These are phyloP conservation scores for Aureobasidium uvarum DNA, from an alignment of 2,329 filamentous ascomycete species.

Conservation along the genomic window DNA sequence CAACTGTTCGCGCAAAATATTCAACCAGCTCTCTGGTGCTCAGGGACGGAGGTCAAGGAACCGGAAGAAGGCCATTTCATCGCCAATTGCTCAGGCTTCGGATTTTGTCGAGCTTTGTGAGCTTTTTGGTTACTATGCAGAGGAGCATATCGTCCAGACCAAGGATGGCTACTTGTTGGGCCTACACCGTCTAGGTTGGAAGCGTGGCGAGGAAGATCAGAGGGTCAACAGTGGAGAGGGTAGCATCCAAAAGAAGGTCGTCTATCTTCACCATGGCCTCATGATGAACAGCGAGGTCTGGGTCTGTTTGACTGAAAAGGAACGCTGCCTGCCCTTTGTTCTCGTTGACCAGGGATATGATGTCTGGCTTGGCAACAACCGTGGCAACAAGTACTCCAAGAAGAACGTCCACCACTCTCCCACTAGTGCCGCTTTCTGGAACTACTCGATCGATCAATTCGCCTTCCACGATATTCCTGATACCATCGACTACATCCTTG, in stretches of 20 bases:
- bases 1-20: slow-evolving; percentile 73
- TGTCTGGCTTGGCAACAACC: slow-evolving; percentile 97
- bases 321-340: slow-evolving; percentile 83
- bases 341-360: slow-evolving; percentile 90
- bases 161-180: slow-evolving; percentile 91
- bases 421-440: slow-evolving; percentile 78
- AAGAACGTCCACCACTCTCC: slow-evolving; percentile 79
- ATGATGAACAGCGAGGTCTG: slow-evolving; percentile 99
- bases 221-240: slow-evolving; percentile 70
- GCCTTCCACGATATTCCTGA: slow-evolving; percentile 97
- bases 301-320: slow-evolving; percentile 85
- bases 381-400: slow-evolving; percentile 98
- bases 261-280: slow-evolving; percentile 92
- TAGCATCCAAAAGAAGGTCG: slow-evolving; percentile 74
- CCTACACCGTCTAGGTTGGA: slow-evolving; percentile 81
- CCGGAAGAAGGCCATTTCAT: slow-evolving; percentile 56
- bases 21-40: slow-evolving; percentile 73
- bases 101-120: slow-evolving; percentile 95
- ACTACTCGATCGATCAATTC: slow-evolving; percentile 98
- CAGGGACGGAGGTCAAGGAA: slow-evolving; percentile 66
- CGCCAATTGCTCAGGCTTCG: slow-evolving; percentile 74
- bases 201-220: slow-evolving; percentile 73
- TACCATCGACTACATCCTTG: slow-evolving; percentile 86
- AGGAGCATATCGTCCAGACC: slow-evolving; percentile 95
- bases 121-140: slow-evolving; percentile 85